Evolutionary conservation across 306 rosid genomes (phyloP).

Genomic region (Casuarina equisetifolia): DNA sequence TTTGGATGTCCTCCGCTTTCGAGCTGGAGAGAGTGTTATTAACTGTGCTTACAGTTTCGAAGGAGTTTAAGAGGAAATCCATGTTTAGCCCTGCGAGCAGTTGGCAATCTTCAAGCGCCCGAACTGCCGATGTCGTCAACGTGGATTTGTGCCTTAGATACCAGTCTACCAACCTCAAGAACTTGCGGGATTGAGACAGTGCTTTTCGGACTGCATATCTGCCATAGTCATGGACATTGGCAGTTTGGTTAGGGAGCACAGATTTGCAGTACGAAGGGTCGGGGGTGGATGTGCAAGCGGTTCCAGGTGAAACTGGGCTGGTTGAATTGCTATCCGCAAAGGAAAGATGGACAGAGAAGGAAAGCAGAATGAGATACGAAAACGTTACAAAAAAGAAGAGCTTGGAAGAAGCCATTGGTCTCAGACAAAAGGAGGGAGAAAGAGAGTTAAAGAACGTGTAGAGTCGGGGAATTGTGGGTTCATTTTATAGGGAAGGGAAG

Average conservation of each 20-base stretch:
- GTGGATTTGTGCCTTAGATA: constrained; percentile 35
- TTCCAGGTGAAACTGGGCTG: constrained; percentile 34
- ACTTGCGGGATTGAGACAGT: constrained; percentile 56
- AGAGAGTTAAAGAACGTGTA: constrained; percentile 3
- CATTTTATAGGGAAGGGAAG: constrained; percentile 30
- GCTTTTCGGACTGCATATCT: constrained; percentile 60
- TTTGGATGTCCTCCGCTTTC: constrained; percentile 67
- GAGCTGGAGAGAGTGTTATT: constrained; percentile 34
- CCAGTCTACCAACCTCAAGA: constrained; percentile 41
- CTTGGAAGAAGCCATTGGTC: constrained; percentile 36
- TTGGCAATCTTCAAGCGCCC: constrained; percentile 70
- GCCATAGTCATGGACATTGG: constrained; percentile 63
- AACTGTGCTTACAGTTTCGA: constrained; percentile 46
- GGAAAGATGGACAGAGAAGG: constrained; percentile 13
- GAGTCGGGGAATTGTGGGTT: background rate
- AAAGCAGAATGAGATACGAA: constrained; percentile 30
- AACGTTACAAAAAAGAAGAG: constrained; percentile 19
- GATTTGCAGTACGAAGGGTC: constrained; percentile 76
- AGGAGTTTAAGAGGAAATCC: constrained; percentile 56
- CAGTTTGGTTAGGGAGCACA: constrained; percentile 53
- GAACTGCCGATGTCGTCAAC: constrained; percentile 49
- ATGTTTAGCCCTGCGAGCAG: constrained; percentile 60
- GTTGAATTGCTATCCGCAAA: constrained; percentile 32
- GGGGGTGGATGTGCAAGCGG: constrained; percentile 62
- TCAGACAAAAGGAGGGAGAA: background rate